Percentiles rank a stretch among this genome's conserved stretches.
These are phyloP conservation scores for Trichoderma erinaceum DNA, from an alignment of 495 filamentous ascomycete species.

Conservation along the genomic window DNA sequence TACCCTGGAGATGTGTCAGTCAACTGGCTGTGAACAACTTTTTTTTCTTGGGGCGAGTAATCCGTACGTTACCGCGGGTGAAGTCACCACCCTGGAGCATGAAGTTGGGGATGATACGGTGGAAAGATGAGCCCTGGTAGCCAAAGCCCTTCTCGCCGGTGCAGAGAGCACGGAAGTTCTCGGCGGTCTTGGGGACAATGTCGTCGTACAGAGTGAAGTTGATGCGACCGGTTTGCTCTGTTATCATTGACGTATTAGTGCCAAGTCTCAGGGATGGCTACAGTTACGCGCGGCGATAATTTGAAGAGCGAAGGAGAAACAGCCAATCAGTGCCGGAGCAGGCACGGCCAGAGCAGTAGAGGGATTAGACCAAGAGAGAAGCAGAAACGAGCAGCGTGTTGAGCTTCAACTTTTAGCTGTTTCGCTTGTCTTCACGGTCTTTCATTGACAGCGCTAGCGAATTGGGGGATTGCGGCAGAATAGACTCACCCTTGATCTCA, in stretches of 20 bases:
- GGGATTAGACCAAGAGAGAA: too few species aligned
- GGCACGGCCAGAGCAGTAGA: too few species aligned
- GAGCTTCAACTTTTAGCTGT: background rate
- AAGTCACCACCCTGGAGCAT: conserved; percentile 99
- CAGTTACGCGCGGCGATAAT: background rate
- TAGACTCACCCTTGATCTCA: conserved; percentile 54
- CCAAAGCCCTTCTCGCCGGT: conserved; percentile 88
- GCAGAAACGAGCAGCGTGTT: too few species aligned
- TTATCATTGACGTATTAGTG: conserved; percentile 18
- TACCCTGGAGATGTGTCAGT: conserved; percentile 51
- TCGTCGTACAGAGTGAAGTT: conserved; percentile 86
- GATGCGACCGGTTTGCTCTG: conserved; percentile 74
- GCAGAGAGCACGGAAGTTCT: conserved; percentile 94
- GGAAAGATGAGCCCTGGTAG: conserved; percentile 76
- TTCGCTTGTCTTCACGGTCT: background rate
- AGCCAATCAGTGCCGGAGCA: background rate
- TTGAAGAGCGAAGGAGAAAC: background rate
- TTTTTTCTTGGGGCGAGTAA: background rate
- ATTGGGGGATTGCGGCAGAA: background rate
- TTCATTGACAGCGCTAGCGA: background rate
- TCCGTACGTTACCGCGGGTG: conserved; percentile 82
- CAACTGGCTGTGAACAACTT: conserved; percentile 10
- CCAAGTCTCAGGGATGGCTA: conserved; percentile 16
- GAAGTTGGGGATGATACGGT: conserved; percentile 92
- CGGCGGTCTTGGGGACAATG: conserved; percentile 80